Percentiles rank a stretch among this genome's conserved stretches.
phyloP scores from a whole-genome alignment of 345 rosid genomes.

The Turnera subulata region DNA sequence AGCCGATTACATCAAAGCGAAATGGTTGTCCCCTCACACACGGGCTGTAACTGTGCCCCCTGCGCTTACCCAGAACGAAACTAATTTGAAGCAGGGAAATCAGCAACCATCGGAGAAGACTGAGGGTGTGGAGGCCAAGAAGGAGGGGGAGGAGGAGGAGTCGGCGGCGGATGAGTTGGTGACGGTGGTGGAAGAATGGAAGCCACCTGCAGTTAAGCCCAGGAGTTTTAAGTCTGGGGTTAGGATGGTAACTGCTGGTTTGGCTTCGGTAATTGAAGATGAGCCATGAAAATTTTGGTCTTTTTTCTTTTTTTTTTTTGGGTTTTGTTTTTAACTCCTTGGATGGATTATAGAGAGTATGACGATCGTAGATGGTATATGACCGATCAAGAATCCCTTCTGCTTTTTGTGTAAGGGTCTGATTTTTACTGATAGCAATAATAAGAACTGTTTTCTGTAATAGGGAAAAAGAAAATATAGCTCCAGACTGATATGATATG shows the following conservation, averaged over 20 bases:
- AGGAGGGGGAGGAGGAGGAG: constrained; percentile 9
- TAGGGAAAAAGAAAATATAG: neutral
- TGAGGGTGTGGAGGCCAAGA: neutral
- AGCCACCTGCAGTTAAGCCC: constrained; percentile 44
- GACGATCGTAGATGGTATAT: constrained; percentile 16
- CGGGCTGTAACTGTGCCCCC: constrained; percentile 22
- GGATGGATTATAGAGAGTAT: neutral
- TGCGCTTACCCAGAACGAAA: neutral
- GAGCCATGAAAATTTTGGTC: constrained; percentile 17
- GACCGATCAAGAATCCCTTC: constrained; percentile 30
- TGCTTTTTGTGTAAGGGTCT: constrained; percentile 47
- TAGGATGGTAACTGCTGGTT: constrained; percentile 48
- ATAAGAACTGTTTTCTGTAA: constrained; percentile 14
- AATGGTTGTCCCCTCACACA: constrained; percentile 71
- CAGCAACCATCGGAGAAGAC: neutral
- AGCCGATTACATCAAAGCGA: constrained; percentile 79
- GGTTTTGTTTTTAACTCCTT: no score
- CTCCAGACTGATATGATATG: no score
- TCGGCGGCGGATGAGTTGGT: constrained; percentile 24
- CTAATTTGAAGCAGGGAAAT: constrained; percentile 1
- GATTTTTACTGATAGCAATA: constrained; percentile 32
- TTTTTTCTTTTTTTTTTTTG: neutral
- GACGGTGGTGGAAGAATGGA: constrained; percentile 28
- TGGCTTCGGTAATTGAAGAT: constrained; percentile 49
- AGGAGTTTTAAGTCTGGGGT: constrained; percentile 37